Conservation (phyloP, 1,284 basidiomycete genomes). For the Inonotus obliquus region DNA sequence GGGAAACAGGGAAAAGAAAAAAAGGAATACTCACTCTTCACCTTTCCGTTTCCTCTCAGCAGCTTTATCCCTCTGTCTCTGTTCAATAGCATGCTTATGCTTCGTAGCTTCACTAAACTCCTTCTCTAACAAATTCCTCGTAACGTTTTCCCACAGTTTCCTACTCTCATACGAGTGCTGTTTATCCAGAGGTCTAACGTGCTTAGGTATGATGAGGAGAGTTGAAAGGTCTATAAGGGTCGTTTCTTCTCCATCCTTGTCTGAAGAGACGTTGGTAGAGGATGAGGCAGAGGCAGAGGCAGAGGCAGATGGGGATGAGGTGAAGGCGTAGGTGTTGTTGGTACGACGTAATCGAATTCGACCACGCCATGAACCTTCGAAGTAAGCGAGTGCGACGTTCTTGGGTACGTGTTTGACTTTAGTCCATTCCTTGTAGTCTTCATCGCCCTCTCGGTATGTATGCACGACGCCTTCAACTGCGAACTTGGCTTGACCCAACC, state of each 20-base stretch:
- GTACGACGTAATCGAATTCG: conserved; percentile 76
- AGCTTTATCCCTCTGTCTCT: conserved; percentile 83
- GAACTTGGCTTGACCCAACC: conserved; percentile 89
- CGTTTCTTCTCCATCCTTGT: conserved; percentile 43
- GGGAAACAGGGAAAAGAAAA: conserved; percentile 4
- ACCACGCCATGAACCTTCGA: conserved; percentile 89
- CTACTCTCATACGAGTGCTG: conserved; percentile 84
- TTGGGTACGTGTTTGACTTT: conserved; percentile 88
- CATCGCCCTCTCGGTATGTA: conserved; percentile 60
- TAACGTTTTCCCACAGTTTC: conserved; percentile 87
- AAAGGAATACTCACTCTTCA: conserved; percentile 55
- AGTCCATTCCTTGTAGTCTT: conserved; percentile 73
- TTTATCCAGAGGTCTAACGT: conserved; percentile 74
- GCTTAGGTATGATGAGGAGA: conserved; percentile 77
- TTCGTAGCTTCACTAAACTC: conserved; percentile 87
- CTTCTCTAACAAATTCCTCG: conserved; percentile 71
- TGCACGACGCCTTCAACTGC: conserved; percentile 89
- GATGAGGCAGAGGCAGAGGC: background rate
- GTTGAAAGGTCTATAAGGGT: conserved; percentile 76
- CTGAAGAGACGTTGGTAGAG: background rate
- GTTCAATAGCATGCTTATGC: conserved; percentile 86
- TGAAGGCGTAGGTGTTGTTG: conserved; percentile 15
- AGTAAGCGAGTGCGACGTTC: conserved; percentile 70
- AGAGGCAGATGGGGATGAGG: conserved; percentile 13
- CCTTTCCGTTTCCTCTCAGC: conserved; percentile 79